Conservation (phyloP, 176 grass and related monocot genomes). For the Stipa capillata region DNA sequence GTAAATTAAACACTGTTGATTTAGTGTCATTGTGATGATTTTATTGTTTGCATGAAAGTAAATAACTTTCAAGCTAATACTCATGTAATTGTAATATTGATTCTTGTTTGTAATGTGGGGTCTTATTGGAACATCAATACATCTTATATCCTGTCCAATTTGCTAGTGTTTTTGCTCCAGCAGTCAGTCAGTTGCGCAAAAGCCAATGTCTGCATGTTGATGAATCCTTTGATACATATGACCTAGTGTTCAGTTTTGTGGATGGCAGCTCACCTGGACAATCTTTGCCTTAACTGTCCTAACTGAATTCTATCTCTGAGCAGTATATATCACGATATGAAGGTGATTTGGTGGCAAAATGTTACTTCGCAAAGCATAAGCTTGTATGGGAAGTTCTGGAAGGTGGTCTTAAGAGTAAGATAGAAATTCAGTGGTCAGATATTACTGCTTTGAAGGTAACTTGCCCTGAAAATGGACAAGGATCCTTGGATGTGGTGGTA, state of each 20-base stretch:
- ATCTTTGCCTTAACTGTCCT: background rate
- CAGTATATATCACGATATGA: conserved; percentile 79
- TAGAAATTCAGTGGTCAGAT: conserved; percentile 94
- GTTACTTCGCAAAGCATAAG: conserved; percentile 94
- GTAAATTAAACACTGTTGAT: background rate
- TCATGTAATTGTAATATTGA: too few species aligned
- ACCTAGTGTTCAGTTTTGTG: background rate
- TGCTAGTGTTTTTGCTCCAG: background rate
- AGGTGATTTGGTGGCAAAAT: conserved; percentile 93
- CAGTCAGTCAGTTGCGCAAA: background rate
- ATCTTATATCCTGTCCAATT: background rate
- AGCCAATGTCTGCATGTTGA: background rate
- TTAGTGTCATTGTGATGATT: too few species aligned
- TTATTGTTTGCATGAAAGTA: too few species aligned
- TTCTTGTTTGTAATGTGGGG: too few species aligned
- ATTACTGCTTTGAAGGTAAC: conserved; percentile 71
- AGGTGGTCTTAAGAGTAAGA: conserved; percentile 93
- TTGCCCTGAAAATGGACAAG: conserved; percentile 55
- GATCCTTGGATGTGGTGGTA: conserved; percentile 54
- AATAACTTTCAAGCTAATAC: too few species aligned
- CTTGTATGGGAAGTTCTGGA: conserved; percentile 98
- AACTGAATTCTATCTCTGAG: conserved; percentile 17
- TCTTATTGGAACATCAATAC: background rate
- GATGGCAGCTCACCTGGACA: background rate
- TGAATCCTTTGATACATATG: background rate